phyloP scores from a whole-genome alignment of 2,329 filamentous ascomycete genomes.

The Beauveria sp. region DNA sequence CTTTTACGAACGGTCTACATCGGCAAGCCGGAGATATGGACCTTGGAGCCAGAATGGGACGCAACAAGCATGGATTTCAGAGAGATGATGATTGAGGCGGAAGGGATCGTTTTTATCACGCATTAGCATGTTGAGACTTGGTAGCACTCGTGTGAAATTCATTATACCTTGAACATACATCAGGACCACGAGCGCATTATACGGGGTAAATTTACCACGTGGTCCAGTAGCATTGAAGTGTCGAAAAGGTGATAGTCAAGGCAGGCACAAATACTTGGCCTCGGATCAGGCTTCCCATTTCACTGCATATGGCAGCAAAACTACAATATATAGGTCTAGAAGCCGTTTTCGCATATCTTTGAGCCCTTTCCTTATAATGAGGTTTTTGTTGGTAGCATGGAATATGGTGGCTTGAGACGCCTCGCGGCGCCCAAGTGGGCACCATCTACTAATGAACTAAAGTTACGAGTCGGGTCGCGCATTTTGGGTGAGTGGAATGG shows the following conservation, averaged over 20 bases:
- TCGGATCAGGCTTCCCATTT: no score
- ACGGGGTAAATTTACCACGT: no score
- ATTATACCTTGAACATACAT: no score
- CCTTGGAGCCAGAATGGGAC: conserved; percentile 44
- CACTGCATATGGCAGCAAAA: no score
- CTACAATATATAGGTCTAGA: neutral
- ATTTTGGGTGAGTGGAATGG: conserved; percentile 4
- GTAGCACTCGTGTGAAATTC: neutral
- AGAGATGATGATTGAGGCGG: conserved; percentile 34
- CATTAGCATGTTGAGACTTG: neutral
- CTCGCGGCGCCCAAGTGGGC: neutral
- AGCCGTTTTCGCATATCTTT: neutral
- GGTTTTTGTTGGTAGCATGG: neutral
- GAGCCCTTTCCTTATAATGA: neutral
- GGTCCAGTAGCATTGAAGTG: neutral
- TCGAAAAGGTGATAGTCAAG: neutral
- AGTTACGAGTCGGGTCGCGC: neutral
- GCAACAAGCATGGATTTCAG: conserved; percentile 37
- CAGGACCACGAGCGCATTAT: no score
- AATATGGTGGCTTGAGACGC: neutral
- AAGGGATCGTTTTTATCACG: neutral
- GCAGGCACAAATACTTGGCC: no score
- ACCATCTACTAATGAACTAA: neutral
- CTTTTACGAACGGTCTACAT: conserved; percentile 58
- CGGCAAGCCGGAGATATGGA: conserved; percentile 47